These are phyloP conservation scores for Neurospora tetrasperma DNA, from an alignment of 495 filamentous ascomycete species.

Conservation along the genomic window DNA sequence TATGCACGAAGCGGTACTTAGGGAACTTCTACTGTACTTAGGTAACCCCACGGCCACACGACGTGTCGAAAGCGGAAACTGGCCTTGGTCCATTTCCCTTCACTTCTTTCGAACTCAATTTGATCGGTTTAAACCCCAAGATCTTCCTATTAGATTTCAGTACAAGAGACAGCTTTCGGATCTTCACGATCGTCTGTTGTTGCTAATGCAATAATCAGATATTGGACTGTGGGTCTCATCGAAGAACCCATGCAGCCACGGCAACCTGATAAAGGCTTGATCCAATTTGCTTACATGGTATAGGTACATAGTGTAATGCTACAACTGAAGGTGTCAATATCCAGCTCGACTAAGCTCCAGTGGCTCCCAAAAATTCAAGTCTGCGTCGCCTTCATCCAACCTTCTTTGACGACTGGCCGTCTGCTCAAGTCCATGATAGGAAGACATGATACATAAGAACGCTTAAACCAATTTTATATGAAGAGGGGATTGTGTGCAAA, in stretches of 20 bases:
- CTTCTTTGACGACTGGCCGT: too few relatives aligned
- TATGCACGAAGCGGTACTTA: neutral
- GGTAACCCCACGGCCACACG: neutral
- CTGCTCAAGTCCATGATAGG: too few relatives aligned
- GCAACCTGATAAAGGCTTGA: neutral
- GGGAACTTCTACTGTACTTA: too few relatives aligned
- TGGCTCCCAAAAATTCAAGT: neutral
- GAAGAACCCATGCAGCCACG: neutral
- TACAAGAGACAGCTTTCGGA: neutral
- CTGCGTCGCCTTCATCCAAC: too few relatives aligned
- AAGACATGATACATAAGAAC: too few relatives aligned
- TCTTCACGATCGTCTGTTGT: neutral
- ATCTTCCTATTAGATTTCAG: too few relatives aligned
- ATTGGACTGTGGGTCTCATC: neutral
- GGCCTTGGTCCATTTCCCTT: neutral
- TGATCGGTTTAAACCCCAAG: neutral
- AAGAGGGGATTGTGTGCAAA: too few relatives aligned
- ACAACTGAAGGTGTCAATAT: neutral
- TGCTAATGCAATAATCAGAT: neutral
- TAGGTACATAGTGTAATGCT: neutral
- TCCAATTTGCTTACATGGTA: neutral
- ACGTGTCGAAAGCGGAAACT: neutral
- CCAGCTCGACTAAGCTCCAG: neutral
- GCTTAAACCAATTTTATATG: too few relatives aligned
- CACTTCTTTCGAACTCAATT: too few relatives aligned